These are phyloP conservation scores for Bipolaris sorokiniana DNA, from an alignment of 2,329 filamentous ascomycete genomes.

Conservation along the genomic window DNA sequence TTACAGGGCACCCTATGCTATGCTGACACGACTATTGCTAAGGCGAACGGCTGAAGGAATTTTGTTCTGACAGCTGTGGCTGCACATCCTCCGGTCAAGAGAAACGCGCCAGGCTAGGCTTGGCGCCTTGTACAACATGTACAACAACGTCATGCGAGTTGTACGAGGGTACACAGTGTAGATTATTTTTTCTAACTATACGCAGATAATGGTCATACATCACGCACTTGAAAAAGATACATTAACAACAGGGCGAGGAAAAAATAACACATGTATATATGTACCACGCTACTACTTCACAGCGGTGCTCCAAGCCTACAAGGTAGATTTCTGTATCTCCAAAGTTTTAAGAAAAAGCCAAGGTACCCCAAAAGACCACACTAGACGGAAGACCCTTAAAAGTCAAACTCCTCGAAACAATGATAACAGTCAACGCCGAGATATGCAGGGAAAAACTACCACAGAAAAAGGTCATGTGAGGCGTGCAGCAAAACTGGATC, in stretches of 20 bases:
- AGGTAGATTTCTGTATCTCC: background rate
- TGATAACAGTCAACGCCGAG: conserved; percentile 9
- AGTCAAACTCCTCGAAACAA: background rate
- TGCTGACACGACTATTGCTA: conserved; percentile 3
- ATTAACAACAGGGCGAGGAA: background rate
- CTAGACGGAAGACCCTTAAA: background rate
- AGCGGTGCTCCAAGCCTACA: background rate
- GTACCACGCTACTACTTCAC: background rate
- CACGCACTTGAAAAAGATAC: background rate
- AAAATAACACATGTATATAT: background rate
- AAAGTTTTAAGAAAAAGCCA: background rate
- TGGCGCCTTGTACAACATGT: conserved; percentile 13
- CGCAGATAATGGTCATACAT: background rate
- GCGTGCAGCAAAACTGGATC: background rate
- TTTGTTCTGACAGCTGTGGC: conserved; percentile 3
- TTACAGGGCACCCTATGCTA: background rate
- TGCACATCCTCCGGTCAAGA: conserved; percentile 20
- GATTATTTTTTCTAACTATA: no score
- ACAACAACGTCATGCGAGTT: conserved; percentile 15
- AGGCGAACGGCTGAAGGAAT: conserved; percentile 14
- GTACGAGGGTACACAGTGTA: no score
- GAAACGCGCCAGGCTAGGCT: conserved; percentile 11
- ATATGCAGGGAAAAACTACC: conserved; percentile 10
- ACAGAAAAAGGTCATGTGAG: conserved; percentile 1
- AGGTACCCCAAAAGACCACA: background rate